A percentile compares a stretch with the other conserved stretches of the same genome.
Conservation (phyloP, 352 stramenopile species). For the Thalassiosira allenii region DNA sequence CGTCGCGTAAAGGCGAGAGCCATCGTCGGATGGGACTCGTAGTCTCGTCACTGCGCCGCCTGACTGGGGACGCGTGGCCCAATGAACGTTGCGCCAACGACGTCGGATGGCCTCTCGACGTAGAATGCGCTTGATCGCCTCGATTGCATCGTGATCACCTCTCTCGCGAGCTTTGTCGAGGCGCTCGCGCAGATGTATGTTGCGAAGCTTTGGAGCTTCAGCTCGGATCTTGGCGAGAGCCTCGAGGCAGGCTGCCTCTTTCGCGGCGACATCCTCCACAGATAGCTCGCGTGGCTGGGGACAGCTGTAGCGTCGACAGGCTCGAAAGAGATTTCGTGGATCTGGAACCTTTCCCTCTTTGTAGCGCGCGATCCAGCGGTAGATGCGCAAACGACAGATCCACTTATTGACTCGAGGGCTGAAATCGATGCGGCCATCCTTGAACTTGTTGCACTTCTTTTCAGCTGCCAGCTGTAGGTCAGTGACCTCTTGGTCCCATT, state of each 20-base stretch:
- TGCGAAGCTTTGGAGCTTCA: not conserved
- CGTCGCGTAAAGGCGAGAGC: not conserved
- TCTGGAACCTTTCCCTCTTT: not conserved
- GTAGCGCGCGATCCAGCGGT: not conserved
- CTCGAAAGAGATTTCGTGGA: not conserved
- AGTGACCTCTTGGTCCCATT: constrained; percentile 11
- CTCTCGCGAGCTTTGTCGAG: not conserved
- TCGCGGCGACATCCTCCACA: not conserved
- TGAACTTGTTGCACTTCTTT: not conserved
- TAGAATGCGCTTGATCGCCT: not conserved
- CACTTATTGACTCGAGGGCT: not conserved
- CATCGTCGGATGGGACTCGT: too few species aligned
- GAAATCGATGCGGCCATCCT: constrained; percentile 1
- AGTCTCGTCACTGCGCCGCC: not conserved
- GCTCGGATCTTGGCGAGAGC: not conserved
- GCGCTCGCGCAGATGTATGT: not conserved
- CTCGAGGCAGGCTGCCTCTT: not conserved
- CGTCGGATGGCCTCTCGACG: not conserved
- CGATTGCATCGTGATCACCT: not conserved
- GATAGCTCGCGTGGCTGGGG: not conserved
- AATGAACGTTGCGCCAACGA: not conserved
- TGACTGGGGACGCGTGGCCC: not conserved
- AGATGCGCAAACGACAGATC: not conserved
- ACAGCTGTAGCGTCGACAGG: not conserved
- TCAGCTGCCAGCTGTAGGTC: constrained; percentile 14